These are phyloP conservation scores for Russula earlei DNA, from an alignment of 768 basidiomycete genomes.

Conservation along the genomic window DNA sequence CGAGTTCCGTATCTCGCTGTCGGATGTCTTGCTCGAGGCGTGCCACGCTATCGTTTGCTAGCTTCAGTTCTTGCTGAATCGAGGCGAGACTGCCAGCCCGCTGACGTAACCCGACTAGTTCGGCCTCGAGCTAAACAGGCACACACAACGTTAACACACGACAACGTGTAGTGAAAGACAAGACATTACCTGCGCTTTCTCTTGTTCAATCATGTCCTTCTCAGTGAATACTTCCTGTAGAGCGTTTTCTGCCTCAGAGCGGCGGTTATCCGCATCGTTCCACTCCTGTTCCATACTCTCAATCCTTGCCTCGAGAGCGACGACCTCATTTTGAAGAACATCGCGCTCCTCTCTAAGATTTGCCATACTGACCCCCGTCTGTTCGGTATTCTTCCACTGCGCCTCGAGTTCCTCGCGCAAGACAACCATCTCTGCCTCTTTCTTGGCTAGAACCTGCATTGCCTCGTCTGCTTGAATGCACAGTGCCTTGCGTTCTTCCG, in stretches of 20 bases:
- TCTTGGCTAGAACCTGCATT: slow-evolving; percentile 31
- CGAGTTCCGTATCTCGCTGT: slow-evolving; percentile 48
- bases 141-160: not conserved
- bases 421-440: slow-evolving; percentile 27
- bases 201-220: slow-evolving; percentile 43
- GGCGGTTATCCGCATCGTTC: slow-evolving; percentile 47
- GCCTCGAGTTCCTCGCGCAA: slow-evolving; percentile 59
- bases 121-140: slow-evolving; percentile 39
- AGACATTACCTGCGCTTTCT: slow-evolving; percentile 13
- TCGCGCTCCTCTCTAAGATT: slow-evolving; percentile 28
- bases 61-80: slow-evolving; percentile 48
- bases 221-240: slow-evolving; percentile 42
- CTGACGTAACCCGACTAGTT: slow-evolving; percentile 45
- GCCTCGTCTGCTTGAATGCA: slow-evolving; percentile 31
- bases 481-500: slow-evolving; percentile 38
- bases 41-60: slow-evolving; percentile 40
- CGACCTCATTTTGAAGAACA: slow-evolving; percentile 24
- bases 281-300: slow-evolving; percentile 44
- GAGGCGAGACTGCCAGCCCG: slow-evolving; percentile 40
- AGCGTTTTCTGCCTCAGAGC: slow-evolving; percentile 45
- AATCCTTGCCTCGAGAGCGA: slow-evolving; percentile 22
- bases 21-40: slow-evolving; percentile 50
- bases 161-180: not conserved
- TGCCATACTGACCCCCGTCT: slow-evolving; percentile 38
- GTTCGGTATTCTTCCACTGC: slow-evolving; percentile 62